Evolutionary conservation across 2,329 filamentous ascomycete genomes (phyloP), one percentile per base, ranked within the genome.

Genomic region (Aspergillus quadricinctus): DNA sequence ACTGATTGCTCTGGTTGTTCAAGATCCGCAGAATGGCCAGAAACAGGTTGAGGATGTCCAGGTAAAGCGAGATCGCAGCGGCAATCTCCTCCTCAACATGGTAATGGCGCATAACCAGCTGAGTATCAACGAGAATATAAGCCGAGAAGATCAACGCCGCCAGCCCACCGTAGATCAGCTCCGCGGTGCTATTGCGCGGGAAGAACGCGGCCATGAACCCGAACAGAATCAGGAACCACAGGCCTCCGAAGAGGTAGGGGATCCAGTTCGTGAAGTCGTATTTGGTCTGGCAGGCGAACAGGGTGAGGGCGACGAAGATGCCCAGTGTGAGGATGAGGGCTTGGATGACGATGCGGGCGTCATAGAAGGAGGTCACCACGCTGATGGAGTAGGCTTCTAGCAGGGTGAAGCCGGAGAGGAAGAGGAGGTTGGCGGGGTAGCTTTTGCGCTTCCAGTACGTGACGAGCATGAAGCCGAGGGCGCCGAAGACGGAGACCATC

Each of bases 201-300:
- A 99, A 88, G 81, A 97, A 97, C 63, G 85, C 83, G 62, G 88
- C 82, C 83, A 97, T 92, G 80, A 99, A 94, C 51, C 94, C 90
- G 71, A 97, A 97, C 43, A 99, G 80, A 61, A 99, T 82, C 57
- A 97, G 77, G 6, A 89, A 88, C 94, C 94, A 97, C 19, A 99
- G 83, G 0, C 82, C 87, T 57, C 92, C 92, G 68, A 95, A 95
- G 3, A 97, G 84, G 72, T 97, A 97, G 19, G 94, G 93, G 80
- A 93, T 90, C 93, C 94, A 99, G 62, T 85, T 88, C 1, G 93
- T 97, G 73, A 99, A 99, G 80, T 99, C 94, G 72, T 99, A 99
- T 75, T 95, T 96, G 62, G 89, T 90, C 80, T 99, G 94, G 83
- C 92, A 96, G 50, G 94, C 94, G 73, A 99, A 97, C 48, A 92